A percentile compares a stretch with the other conserved stretches of the same genome.
Evolutionary conservation across 768 basidiomycete genomes (phyloP).

Genomic region (Mycena metata): DNA sequence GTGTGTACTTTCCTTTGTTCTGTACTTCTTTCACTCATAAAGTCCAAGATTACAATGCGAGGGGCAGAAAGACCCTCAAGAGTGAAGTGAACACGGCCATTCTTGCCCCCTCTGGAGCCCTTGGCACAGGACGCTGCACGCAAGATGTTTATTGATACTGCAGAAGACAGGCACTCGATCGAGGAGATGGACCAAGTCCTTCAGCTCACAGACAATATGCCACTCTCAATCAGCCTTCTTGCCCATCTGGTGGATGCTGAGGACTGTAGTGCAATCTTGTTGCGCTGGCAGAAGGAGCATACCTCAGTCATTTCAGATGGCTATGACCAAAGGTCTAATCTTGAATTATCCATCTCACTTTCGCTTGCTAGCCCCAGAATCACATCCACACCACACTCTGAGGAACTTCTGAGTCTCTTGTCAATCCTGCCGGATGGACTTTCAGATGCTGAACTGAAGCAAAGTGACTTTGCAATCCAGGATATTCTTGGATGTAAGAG

Average conservation of each 20-base stretch:
- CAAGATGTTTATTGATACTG: conserved; percentile 3
- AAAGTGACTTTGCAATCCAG: not conserved
- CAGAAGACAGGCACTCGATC: not conserved
- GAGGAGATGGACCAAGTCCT: not conserved
- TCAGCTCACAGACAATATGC: not conserved
- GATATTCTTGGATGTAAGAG: conserved; percentile 2
- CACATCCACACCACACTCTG: not conserved
- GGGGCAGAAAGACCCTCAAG: conserved; percentile 5
- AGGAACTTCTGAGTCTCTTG: not conserved
- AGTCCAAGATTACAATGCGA: conserved; percentile 15
- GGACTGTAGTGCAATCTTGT: not conserved
- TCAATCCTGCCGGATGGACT: conserved; percentile 1
- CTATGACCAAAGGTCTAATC: not conserved
- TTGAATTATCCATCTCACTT: conserved; percentile 9
- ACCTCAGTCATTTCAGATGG: not conserved
- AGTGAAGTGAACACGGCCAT: not conserved
- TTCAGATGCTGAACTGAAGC: not conserved
- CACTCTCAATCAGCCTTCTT: not conserved
- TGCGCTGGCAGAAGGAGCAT: not conserved
- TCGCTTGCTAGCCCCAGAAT: conserved; percentile 1
- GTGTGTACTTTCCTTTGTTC: not conserved
- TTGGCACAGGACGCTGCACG: not conserved
- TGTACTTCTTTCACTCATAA: not conserved
- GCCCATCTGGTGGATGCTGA: not conserved
- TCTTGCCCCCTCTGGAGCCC: not conserved